phyloP scores from a whole-genome alignment of 2,329 filamentous ascomycete genomes.

The Fusarium mundagurra region DNA sequence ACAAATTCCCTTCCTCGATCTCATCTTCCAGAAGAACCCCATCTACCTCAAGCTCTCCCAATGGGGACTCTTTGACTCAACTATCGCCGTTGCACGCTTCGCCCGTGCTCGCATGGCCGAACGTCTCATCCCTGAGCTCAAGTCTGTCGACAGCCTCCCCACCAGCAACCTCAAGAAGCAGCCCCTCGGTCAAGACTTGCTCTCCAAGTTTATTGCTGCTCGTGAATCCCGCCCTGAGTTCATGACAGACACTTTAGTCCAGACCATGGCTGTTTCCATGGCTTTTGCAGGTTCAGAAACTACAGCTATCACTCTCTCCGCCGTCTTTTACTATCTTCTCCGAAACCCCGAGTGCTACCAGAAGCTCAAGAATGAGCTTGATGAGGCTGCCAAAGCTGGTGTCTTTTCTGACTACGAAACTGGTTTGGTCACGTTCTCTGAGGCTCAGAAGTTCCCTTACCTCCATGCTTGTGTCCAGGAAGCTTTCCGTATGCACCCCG shows the following conservation, averaged over 20 bases:
- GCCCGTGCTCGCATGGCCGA: constrained; percentile 74
- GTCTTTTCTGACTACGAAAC: constrained; percentile 61
- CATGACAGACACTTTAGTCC: constrained; percentile 75
- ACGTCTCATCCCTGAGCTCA: constrained; percentile 61
- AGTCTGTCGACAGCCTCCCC: constrained; percentile 41
- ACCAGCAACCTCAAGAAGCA: constrained; percentile 50
- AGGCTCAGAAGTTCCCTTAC: constrained; percentile 76
- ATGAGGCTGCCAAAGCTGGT: constrained; percentile 64
- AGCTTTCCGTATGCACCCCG: constrained; percentile 79
- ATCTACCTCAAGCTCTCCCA: constrained; percentile 74
- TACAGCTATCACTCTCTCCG: constrained; percentile 77
- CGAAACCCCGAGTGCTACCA: constrained; percentile 66
- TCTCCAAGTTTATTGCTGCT: constrained; percentile 78
- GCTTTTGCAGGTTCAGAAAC: constrained; percentile 81
- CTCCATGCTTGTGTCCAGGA: constrained; percentile 83
- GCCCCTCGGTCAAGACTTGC: constrained; percentile 64
- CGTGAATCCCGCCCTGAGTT: constrained; percentile 74
- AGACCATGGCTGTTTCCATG: constrained; percentile 78
- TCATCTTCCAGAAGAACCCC: constrained; percentile 78
- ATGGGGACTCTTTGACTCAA: constrained; percentile 72
- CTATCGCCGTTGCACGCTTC: constrained; percentile 79
- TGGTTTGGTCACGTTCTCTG: constrained; percentile 73
- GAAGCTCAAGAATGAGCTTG: constrained; percentile 69
- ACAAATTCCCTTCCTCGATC: constrained; percentile 78
- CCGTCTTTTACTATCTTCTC: constrained; percentile 79